Evolutionary conservation across 345 rosid species (phyloP), one percentile per base, ranked within the genome.

Genomic region (Eucalyptus sp.): DNA sequence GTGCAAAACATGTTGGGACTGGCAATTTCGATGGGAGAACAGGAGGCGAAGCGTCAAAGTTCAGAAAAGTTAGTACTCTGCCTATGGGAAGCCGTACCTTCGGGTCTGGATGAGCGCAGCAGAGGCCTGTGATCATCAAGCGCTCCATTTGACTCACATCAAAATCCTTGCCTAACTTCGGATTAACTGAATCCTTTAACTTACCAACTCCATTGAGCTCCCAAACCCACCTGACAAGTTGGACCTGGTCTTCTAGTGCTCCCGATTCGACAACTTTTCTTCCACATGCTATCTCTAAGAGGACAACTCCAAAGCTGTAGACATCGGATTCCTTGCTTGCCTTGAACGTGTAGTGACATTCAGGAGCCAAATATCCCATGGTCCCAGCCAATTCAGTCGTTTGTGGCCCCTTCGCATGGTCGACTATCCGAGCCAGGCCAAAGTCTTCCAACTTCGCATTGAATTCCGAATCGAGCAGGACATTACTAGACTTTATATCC

Each of bases 371-470:
- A 43, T 92, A 91, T 6, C 94, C 94, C 76, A 88, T 37, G 31
- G 93, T 89, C 27, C 92, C 93, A 12, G 91, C 89, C 43, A 89
- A n/a, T 9, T 33, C 31, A 27, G 91, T 91, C 18, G 89, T 88
- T 43, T 86, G 90, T 33, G 91, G 79, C 29, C 76, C 90, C 15
- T 86, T 71, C 12, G 86, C 90, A 43, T 92, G 93, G 54, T 93
- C 90, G 2, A 92, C 92, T 43, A 92, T 89, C 87, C 92, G 71
- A 9, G 94, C 94, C 22, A 90, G 54, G 76, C 94, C 94, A n/a
- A 93, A 90, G 52, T 93, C 93, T 4, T 91, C 93, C 2, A 91
- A 90, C 85, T 91, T 92, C 0, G 93, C 90, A 25, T 89, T 86
- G 25, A 89, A 90, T 18, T 50, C 50, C 1, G 84, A 88, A 79